A percentile compares a stretch with the other conserved stretches of the same genome.
phyloP scores from a whole-genome alignment of 805 yeast species.

The Wickerhamiella occidentalis region DNA sequence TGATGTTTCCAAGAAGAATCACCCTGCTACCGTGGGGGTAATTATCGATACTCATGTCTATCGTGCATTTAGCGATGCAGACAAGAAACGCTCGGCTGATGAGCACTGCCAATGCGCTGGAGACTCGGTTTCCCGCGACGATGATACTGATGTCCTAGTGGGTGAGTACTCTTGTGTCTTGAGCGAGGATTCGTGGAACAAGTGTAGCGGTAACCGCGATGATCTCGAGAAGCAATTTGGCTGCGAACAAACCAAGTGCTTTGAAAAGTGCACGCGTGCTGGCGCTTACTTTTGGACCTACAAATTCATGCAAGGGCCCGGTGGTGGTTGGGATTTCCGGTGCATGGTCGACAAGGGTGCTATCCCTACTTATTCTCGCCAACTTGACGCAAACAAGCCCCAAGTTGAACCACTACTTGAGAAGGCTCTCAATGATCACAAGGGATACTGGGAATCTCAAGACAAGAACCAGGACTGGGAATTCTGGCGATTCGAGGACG shows the following conservation, averaged over 20 bases:
- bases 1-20: conserved; percentile 21
- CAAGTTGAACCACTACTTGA: conserved; percentile 32
- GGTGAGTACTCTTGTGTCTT: conserved; percentile 90
- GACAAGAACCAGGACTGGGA: conserved; percentile 54
- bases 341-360: conserved; percentile 61
- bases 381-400: conserved; percentile 6
- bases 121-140: conserved; percentile 19
- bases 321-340: conserved; percentile 93
- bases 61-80: conserved; percentile 70
- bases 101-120: conserved; percentile 37
- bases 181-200: conserved; percentile 64
- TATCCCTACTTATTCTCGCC: conserved; percentile 28
- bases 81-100: conserved; percentile 51
- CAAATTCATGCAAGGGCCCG: conserved; percentile 76
- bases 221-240: conserved; percentile 54
- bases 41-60: conserved; percentile 78
- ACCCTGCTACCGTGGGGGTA: conserved; percentile 39
- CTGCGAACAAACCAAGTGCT: conserved; percentile 36
- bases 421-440: conserved; percentile 37
- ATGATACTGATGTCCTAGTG: conserved; percentile 53
- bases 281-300: conserved; percentile 88
- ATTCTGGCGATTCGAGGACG: conserved; percentile 71
- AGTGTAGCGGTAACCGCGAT: conserved; percentile 37
- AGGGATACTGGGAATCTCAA: conserved; percentile 53
- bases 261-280: conserved; percentile 42